Conservation (phyloP, 768 basidiomycete genomes). For the Lactarius quietus region DNA sequence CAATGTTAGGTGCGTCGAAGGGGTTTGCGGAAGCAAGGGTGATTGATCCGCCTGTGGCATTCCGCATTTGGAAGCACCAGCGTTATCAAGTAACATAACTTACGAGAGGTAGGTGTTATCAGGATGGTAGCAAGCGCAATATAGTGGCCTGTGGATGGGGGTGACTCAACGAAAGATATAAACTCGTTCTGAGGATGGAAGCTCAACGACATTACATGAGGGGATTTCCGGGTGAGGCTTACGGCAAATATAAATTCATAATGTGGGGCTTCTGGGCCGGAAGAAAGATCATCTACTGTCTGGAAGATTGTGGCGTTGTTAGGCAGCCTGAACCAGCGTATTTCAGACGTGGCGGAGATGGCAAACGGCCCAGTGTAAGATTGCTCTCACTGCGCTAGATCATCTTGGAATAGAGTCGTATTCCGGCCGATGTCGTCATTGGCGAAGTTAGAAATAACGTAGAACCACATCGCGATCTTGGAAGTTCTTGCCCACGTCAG, state of each 20-base stretch:
- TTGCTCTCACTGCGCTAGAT: conserved; percentile 11
- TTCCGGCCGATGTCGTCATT: conserved; percentile 16
- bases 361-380: conserved; percentile 18
- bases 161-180: conserved; percentile 4
- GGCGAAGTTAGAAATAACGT: conserved; percentile 8
- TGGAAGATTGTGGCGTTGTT: conserved; percentile 15
- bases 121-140: conserved; percentile 21
- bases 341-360: background rate
- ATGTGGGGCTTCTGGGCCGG: no score
- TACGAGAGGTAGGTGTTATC: conserved; percentile 28
- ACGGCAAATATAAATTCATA: conserved; percentile 21
- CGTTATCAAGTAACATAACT: background rate
- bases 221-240: background rate
- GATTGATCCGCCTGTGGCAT: conserved; percentile 26
- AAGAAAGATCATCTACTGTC: conserved; percentile 17
- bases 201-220: background rate
- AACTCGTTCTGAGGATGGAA: no score
- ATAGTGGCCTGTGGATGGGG: conserved; percentile 27
- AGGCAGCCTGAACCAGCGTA: conserved; percentile 18
- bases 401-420: conserved; percentile 12
- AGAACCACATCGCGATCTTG: conserved; percentile 28
- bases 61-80: background rate
- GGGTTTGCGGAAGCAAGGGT: conserved; percentile 29
- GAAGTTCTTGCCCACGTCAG: conserved; percentile 33
- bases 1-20: conserved; percentile 29